Evolutionary conservation across 768 basidiomycete genomes (phyloP), one percentile per base, ranked within the genome.

Genomic region (Cystobasidium tubakii): DNA sequence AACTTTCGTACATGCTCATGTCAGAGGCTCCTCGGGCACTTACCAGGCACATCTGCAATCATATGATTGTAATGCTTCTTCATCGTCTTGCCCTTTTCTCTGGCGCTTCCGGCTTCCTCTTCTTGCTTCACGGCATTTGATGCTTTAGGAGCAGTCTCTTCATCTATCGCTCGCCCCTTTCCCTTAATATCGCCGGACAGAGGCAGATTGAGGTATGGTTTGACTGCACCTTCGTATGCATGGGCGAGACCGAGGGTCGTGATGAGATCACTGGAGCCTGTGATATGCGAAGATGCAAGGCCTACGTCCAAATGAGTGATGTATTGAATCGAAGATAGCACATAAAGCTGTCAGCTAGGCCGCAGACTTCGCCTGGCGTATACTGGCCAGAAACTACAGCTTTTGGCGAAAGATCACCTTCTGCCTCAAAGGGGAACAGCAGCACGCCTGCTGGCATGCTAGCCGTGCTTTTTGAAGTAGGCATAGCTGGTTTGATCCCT

Each of bases 21-120:
- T n/a, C n/a, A n/a, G n/a, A n/a, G n/a, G n/a, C n/a, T 1, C 2
- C 0, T n/a, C 9, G 39, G 6, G 10, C n/a, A 0, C 76, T 27
- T 0, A 79, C 78, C 78, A 34, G 77, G 76, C 13, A 79, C 73
- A 65, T 79, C 78, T 1, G 36, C 69, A 10, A 79, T 62, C 43
- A 79, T 57, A 44, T 75, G 73, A 6, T 74, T 39, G 62, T 76
- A 79, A n/a, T 62, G 39, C 57, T 76, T 79, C 27, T 79, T 77
- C 75, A 79, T 77, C 15, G 36, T 62, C 73, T 67, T 75, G 23
- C 64, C 43, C 39, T 63, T 54, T 25, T 75, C 76, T 25, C 46
- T 66, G 34, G 19, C 70, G 25, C 3, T 53, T 42, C 43, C 66
- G 23, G 13, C 44, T 27, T 19, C 27, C 2, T 33, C 55, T 23